Conservation (phyloP, 345 rosid genomes). For the Gossypium rotundifolium region DNA sequence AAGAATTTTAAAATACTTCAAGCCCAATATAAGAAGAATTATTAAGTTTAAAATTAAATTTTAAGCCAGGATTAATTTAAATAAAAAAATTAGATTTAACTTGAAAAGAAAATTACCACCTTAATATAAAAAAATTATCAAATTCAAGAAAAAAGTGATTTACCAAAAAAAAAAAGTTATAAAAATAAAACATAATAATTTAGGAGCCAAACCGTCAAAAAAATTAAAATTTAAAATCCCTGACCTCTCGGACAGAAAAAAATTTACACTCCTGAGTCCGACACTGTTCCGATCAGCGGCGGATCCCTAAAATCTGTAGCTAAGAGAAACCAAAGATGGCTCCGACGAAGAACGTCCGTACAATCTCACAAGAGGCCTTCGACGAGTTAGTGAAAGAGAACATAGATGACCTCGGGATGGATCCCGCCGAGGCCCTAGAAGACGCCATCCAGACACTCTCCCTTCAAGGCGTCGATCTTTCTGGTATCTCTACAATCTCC, state of each 20-base stretch:
- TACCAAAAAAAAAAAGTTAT: no score
- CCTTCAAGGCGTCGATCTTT: constrained; percentile 93
- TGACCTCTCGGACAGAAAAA: neutral
- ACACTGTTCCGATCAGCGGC: neutral
- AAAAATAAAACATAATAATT: no score
- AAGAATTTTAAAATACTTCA: no score
- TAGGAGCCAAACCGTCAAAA: no score
- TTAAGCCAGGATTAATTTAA: no score
- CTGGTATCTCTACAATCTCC: constrained; percentile 28
- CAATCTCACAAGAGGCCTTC: constrained; percentile 86
- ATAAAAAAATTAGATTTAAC: no score
- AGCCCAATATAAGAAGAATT: no score
- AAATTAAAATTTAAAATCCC: neutral
- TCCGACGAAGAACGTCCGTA: constrained; percentile 41
- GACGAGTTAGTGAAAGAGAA: constrained; percentile 83
- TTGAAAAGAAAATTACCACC: no score
- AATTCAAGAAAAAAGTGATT: no score
- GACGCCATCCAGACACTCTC: constrained; percentile 81
- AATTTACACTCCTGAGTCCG: neutral
- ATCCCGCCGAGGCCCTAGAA: constrained; percentile 76
- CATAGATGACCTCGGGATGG: constrained; percentile 85
- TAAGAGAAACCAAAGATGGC: constrained; percentile 28
- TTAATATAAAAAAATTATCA: no score
- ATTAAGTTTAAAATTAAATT: no score
- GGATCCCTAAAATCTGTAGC: neutral